Percentiles rank a stretch among this genome's conserved stretches.
These are phyloP conservation scores for Penicillium coprophilum DNA, from an alignment of 495 filamentous ascomycete genomes.

Conservation along the genomic window DNA sequence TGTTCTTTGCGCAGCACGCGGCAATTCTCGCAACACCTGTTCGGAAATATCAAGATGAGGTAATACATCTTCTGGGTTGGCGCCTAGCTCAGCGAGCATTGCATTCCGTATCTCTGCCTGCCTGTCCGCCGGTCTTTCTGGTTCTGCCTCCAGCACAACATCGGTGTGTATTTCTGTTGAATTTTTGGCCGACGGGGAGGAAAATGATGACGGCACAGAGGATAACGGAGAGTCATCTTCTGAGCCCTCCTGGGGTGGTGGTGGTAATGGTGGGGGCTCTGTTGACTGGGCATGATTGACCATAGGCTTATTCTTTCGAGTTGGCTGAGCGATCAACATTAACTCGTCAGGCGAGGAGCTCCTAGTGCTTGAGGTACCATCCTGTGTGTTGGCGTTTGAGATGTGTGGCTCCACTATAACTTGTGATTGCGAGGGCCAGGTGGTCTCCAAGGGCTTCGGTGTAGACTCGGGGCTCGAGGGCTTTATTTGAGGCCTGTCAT, in stretches of 20 bases:
- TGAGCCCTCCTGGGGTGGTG: constrained; percentile 5
- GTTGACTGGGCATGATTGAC: not conserved
- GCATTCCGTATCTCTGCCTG: not conserved
- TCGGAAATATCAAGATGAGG: constrained; percentile 32
- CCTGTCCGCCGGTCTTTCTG: not conserved
- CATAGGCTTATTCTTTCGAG: constrained; percentile 12
- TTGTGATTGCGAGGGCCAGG: not conserved
- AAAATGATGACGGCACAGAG: constrained; percentile 38
- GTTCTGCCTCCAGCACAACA: not conserved
- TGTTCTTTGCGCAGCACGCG: constrained; percentile 39
- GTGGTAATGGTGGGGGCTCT: not conserved
- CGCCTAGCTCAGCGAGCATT: constrained; percentile 3
- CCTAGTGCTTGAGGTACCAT: constrained; percentile 6
- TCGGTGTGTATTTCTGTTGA: not conserved
- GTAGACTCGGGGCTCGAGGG: constrained; percentile 13
- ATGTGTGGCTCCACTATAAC: not conserved
- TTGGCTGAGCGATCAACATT: constrained; percentile 20
- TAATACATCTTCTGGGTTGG: constrained; percentile 19
- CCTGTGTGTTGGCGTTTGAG: not conserved
- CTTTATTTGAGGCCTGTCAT: constrained; percentile 8
- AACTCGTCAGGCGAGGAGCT: constrained; percentile 37
- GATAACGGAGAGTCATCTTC: constrained; percentile 45
- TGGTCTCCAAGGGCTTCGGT: constrained; percentile 8
- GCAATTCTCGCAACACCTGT: constrained; percentile 33
- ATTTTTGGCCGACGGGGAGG: constrained; percentile 14